Base-by-base conservation (phyloP, 768 basidiomycete genomes). In the Psilocybe cyanescens region DNA sequence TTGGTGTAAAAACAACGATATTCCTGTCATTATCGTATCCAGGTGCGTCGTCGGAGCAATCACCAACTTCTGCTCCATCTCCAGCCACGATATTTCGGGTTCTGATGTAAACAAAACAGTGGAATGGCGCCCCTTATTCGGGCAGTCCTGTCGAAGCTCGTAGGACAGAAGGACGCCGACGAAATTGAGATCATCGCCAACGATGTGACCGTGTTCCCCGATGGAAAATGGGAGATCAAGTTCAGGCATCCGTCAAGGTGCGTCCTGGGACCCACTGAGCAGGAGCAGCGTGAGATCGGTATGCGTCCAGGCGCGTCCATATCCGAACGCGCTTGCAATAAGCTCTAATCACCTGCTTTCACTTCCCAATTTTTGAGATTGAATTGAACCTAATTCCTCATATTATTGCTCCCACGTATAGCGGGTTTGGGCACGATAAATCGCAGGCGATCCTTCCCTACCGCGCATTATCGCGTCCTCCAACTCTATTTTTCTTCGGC, bases 61-160 rank as follows among this genome's bases (percentile, higher is more conserved):
- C 17, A 35, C 24, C 28, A 17, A n/a, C 24, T 51, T 49, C 53
- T 33, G 14, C 55, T 24, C 44, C 45, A 19, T 29, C 29, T 14
- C 49, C 24, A 19, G 28, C 30, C 30, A 46, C 39, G n/a, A 30
- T 44, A 24, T 14, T 53, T 28, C 39, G 53, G 39, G 33, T 35
- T 24, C 17, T 39, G 54, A 29, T 54, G 31, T 8, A 41, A 50
- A 16, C 41, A 12, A 17, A 30, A 28, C 70, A 95, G 93, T 65
- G 96, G 95, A 24, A 97, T 97, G 95, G 89, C 88, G 8, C 95
- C 96, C 11, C 84, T 92, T 65, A 98, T 99, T 67, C 91, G 94
- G 45, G 93, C 93, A 0, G 91, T 97, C 4, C 83, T 98, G n/a
- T 85, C 87, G 49, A 89, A 87, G 64, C 86, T 95, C 48, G 79